Evolutionary conservation across 345 rosid species (phyloP).

Genomic region (Citrus sp.): DNA sequence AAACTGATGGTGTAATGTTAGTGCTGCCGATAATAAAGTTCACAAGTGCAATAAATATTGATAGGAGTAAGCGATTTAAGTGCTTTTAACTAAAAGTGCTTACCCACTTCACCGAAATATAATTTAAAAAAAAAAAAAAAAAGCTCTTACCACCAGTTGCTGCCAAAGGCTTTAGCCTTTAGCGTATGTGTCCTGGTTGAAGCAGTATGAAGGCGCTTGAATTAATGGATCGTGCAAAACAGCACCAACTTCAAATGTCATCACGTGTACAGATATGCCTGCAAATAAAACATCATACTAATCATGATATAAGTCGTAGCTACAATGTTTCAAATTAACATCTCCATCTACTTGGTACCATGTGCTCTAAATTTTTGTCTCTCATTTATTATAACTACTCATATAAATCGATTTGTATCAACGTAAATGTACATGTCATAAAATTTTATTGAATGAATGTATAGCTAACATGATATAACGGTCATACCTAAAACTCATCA

Average conservation of each 20-base stretch:
- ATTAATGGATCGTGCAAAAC: conserved; percentile 20
- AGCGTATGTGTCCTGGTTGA: conserved; percentile 10
- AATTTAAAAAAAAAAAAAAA: too few relatives aligned
- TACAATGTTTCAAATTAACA: neutral
- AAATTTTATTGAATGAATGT: too few relatives aligned
- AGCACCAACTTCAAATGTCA: conserved; percentile 38
- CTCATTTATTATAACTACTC: too few relatives aligned
- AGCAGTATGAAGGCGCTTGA: conserved; percentile 36
- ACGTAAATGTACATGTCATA: too few relatives aligned
- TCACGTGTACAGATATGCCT: conserved; percentile 32
- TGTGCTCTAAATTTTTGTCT: too few relatives aligned
- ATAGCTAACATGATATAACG: too few relatives aligned
- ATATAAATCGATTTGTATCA: too few relatives aligned
- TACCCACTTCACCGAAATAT: too few relatives aligned
- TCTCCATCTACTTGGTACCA: too few relatives aligned
- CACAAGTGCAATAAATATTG: neutral
- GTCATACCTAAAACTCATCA: too few relatives aligned
- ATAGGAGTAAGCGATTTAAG: neutral
- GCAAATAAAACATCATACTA: neutral
- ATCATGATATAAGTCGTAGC: neutral
- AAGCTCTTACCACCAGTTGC: neutral
- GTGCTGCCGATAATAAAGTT: neutral
- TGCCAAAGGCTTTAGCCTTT: neutral
- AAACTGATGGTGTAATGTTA: neutral
- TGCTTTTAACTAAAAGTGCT: neutral